A percentile compares a stretch with the other conserved stretches of the same genome.
phyloP scores from a whole-genome alignment of 179 eudicot genomes.

The Amaranthus tricolor region DNA sequence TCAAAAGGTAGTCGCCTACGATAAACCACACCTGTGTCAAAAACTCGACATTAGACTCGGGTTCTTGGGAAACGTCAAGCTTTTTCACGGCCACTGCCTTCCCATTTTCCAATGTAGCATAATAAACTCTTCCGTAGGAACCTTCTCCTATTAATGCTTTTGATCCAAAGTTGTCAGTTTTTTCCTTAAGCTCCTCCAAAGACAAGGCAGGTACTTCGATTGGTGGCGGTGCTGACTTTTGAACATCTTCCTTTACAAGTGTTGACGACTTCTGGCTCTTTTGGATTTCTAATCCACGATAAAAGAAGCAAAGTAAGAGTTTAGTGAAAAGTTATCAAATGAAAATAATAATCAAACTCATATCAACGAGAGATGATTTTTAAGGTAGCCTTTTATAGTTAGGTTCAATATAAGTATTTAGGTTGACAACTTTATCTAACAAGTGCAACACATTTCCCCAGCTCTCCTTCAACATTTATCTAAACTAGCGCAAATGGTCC shows the following conservation, averaged over 20 bases:
- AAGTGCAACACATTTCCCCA: background rate
- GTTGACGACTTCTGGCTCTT: constrained; percentile 40
- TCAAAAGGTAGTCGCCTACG: background rate
- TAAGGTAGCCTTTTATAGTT: background rate
- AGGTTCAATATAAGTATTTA: background rate
- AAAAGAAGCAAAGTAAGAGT: background rate
- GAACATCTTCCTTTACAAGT: constrained; percentile 44
- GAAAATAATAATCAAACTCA: background rate
- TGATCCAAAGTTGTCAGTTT: constrained; percentile 57
- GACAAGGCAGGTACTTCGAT: constrained; percentile 52
- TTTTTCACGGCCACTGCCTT: constrained; percentile 56
- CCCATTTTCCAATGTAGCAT: constrained; percentile 48
- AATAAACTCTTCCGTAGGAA: constrained; percentile 67
- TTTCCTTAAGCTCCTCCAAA: constrained; percentile 53
- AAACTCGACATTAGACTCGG: constrained; percentile 52
- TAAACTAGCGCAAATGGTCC: too few species aligned
- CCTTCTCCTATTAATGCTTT: constrained; percentile 66
- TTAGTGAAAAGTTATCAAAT: background rate
- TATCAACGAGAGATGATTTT: background rate
- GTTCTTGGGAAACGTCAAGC: constrained; percentile 53
- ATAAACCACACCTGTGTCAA: constrained; percentile 47
- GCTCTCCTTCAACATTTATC: background rate
- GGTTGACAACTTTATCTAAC: background rate
- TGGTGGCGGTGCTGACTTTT: constrained; percentile 39
- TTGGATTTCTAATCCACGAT: constrained; percentile 31